Evolutionary conservation across 1,139 yeast genomes (phyloP), one percentile per base, ranked within the genome.

Genomic region (Sporopachydermia cereana): DNA sequence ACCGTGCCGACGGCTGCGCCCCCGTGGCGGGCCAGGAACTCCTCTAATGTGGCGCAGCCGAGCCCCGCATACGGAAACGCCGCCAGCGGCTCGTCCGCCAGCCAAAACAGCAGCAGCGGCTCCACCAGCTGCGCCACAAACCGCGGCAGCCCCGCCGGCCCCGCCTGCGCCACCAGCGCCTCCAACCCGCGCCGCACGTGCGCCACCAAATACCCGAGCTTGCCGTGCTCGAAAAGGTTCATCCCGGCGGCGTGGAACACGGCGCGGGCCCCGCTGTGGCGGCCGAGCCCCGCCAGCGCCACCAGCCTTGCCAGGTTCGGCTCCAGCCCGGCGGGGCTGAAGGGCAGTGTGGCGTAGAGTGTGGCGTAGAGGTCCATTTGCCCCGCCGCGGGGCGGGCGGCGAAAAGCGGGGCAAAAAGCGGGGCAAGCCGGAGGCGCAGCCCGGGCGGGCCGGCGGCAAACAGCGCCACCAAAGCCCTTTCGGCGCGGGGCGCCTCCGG

Each of bases 101-200:
- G 17, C 39, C 39, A 34, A 25, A 25, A 25, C 29, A 7, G 29
- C 29, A 25, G 29, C 29, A 25, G 29, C 29, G 29, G 29, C 29
- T 25, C 29, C 29, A 7, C 12, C 29, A 25, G 14, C 14, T 25
- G 29, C 29, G 12, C 12, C 7, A 25, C 29, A 14, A 7, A 25
- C 29, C n/a, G n/a, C n/a, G n/a, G n/a, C n/a, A n/a, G n/a, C n/a
- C n/a, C n/a, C n/a, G n/a, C n/a, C n/a, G n/a, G n/a, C n/a, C n/a
- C n/a, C n/a, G n/a, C n/a, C n/a, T n/a, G n/a, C n/a, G n/a, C n/a
- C n/a, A n/a, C n/a, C n/a, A n/a, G n/a, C n/a, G n/a, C n/a, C n/a
- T n/a, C n/a, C n/a, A n/a, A n/a, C n/a, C n/a, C n/a, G n/a, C n/a
- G n/a, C n/a, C n/a, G n/a, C n/a, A n/a, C n/a, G n/a, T n/a, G n/a